Evolutionary conservation across 164 flowering plant genomes (phyloP).

Genomic region (Annona cherimola): DNA sequence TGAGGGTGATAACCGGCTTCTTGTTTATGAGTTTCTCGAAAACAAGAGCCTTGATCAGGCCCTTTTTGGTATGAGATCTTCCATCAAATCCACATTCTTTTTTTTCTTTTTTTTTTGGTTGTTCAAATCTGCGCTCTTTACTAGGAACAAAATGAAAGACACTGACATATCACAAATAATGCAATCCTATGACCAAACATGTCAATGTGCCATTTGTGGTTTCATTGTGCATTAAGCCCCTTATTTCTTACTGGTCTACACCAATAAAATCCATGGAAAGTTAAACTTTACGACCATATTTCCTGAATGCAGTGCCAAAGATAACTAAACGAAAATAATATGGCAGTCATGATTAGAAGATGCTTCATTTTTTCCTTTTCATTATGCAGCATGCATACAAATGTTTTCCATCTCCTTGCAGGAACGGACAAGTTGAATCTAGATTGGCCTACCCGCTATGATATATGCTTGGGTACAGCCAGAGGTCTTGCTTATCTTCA

Average conservation of each 20-base stretch:
- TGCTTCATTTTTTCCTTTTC: background rate
- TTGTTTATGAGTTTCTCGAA: constrained; percentile 65
- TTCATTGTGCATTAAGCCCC: background rate
- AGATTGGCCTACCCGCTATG: constrained; percentile 11
- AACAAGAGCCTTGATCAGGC: constrained; percentile 67
- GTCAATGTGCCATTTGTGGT: background rate
- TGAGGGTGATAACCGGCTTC: constrained; percentile 46
- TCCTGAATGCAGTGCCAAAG: background rate
- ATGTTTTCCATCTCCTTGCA: background rate
- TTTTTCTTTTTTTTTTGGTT: background rate
- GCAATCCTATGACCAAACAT: background rate
- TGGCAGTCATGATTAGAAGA: background rate
- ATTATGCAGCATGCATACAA: background rate
- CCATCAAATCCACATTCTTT: background rate
- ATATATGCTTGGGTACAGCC: constrained; percentile 17
- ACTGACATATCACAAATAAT: background rate
- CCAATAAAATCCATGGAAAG: background rate
- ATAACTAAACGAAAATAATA: too few species aligned
- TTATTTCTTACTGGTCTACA: background rate
- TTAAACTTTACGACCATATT: background rate
- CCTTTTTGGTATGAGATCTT: constrained; percentile 48
- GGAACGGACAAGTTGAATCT: constrained; percentile 4
- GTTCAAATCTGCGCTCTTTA: too few species aligned
- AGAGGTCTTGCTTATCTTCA: constrained; percentile 20
- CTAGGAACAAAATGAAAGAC: too few species aligned